phyloP scores from a whole-genome alignment of 306 rosid genomes.

The Inga oerstediana region DNA sequence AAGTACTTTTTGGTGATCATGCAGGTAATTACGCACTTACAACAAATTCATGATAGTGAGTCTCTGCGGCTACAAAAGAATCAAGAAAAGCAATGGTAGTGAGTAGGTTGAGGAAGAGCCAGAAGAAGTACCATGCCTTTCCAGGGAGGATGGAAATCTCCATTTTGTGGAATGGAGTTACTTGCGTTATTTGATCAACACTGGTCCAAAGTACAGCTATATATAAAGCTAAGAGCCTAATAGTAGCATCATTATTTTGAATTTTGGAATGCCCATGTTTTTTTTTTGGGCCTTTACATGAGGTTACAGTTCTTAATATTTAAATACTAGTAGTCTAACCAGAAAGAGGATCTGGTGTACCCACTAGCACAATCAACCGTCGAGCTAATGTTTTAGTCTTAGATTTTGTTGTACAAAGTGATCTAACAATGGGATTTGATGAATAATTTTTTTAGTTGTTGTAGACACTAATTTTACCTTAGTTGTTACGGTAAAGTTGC shows the following conservation, averaged over 20 bases:
- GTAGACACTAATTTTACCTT: not conserved
- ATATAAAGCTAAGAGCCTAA: slow-evolving; percentile 32
- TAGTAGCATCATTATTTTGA: not conserved
- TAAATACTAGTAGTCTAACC: slow-evolving; percentile 45
- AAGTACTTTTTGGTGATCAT: not conserved
- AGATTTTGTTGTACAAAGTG: slow-evolving; percentile 24
- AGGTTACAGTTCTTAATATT: slow-evolving; percentile 22
- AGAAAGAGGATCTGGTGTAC: slow-evolving; percentile 54
- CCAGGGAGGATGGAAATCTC: slow-evolving; percentile 37
- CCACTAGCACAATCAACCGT: slow-evolving; percentile 40
- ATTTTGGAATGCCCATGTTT: not conserved
- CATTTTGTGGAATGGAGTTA: slow-evolving; percentile 39
- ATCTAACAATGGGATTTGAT: not conserved
- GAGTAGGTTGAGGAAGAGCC: slow-evolving; percentile 40
- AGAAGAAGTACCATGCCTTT: slow-evolving; percentile 33
- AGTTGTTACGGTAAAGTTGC: slow-evolving; percentile 1
- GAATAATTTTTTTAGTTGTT: slow-evolving; percentile 3
- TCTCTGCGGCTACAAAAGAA: slow-evolving; percentile 43
- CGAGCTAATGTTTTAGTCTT: slow-evolving; percentile 19
- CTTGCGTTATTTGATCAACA: slow-evolving; percentile 1
- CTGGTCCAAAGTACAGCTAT: slow-evolving; percentile 26
- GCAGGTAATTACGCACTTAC: slow-evolving; percentile 38
- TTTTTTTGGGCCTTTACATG: not conserved
- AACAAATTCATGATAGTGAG: slow-evolving; percentile 64
- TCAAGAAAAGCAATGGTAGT: slow-evolving; percentile 40